Evolutionary conservation across 129 eudicot genomes (phyloP), one percentile per base, ranked within the genome.

Genomic region (Artemisia tridentata): DNA sequence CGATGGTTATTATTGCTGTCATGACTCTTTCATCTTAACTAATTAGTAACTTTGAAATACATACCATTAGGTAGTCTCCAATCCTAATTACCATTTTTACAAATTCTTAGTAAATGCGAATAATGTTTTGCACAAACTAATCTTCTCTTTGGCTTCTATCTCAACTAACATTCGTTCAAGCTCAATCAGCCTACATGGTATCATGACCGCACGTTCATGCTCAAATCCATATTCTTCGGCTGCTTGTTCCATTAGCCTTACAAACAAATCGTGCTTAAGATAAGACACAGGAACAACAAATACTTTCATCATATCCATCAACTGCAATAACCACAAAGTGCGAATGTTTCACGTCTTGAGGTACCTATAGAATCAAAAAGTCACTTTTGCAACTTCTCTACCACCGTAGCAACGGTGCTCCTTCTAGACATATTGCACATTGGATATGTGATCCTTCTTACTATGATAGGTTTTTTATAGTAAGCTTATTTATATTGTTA

Each of bases 131-230:
- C 18, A 69, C 16, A 29, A 77, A 41, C 59, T 4, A n/a, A 47
- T 60, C 41, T 58, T 59, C 45, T 78, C 73, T 18, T 65, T 11
- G 0, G 38, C 59, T 18, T 52, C 78, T 72, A 49, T 62, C 31
- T 79, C 70, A 20, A 34, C 56, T 64, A 79, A n/a, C 27, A 72
- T 5, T 56, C 59, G 66, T 41, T 79, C 69, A 0, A 79, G 57
- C 66, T 73, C 63, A 18, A 51, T 67, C 16, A 75, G 75, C 57
- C 75, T 50, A 16, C 83, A 73, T 8, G 83, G 83, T 67, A 79
- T 59, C 12, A 68, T 69, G 12, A 79, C 75, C 17, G 70, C 79
- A 18, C 75, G 71, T 19, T 73, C 75, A 19, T 73, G 64, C 10
- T 50, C 18, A 65, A 67, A 79, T 25, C 71, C 78, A 18, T 48